Evolutionary conservation across 768 basidiomycete species (phyloP).

Genomic region (Boletus barrowsii): DNA sequence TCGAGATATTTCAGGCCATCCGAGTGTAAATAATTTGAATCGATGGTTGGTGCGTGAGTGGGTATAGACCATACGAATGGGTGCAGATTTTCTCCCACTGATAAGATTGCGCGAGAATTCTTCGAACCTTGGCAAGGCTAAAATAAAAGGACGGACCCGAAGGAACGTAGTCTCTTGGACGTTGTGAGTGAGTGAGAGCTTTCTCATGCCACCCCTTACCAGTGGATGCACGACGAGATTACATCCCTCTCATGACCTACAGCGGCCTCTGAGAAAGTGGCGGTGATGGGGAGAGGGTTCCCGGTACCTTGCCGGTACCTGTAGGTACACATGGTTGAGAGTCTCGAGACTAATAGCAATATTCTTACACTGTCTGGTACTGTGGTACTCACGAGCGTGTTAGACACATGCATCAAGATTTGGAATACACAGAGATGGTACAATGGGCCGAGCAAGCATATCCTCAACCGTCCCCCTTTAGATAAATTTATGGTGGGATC

Average conservation of each 20-base stretch:
- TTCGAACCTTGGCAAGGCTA: neutral
- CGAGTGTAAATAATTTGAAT: no score
- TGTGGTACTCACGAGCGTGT: neutral
- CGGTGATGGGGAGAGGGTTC: no score
- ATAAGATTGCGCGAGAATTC: conserved; percentile 3
- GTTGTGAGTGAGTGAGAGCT: neutral
- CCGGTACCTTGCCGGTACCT: no score
- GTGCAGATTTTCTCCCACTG: conserved; percentile 4
- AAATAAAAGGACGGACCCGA: neutral
- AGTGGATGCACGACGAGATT: neutral
- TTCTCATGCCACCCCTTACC: conserved; percentile 8
- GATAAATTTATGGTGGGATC: neutral
- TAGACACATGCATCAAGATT: neutral
- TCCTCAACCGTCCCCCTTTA: neutral
- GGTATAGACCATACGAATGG: neutral
- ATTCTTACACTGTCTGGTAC: no score
- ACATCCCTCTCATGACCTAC: no score
- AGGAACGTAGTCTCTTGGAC: neutral
- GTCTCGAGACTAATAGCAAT: no score
- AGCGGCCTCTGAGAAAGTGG: no score
- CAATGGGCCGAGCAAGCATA: neutral
- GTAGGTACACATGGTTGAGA: no score
- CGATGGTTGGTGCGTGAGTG: neutral
- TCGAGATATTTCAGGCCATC: no score
- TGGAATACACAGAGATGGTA: conserved; percentile 6